These are phyloP conservation scores for Candida cerambycidarum DNA, from an alignment of 805 yeast species.

Conservation along the genomic window DNA sequence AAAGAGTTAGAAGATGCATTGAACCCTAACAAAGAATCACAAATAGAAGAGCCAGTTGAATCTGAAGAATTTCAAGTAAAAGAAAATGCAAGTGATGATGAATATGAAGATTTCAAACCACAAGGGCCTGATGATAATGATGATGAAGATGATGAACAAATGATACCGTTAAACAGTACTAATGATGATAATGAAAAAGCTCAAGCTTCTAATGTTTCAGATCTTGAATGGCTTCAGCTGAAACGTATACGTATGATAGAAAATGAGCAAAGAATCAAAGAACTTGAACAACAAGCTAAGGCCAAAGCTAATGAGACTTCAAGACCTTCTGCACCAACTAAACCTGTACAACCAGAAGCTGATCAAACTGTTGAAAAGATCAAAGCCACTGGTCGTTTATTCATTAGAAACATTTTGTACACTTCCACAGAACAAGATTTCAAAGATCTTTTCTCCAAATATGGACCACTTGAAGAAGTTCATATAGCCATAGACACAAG, in stretches of 20 bases:
- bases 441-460: slow-evolving; percentile 57
- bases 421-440: slow-evolving; percentile 80
- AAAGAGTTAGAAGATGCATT: slow-evolving; percentile 46
- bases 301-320: slow-evolving; percentile 7
- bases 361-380: slow-evolving; percentile 50
- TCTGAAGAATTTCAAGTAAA: slow-evolving; percentile 22
- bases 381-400: slow-evolving; percentile 72
- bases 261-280: slow-evolving; percentile 20
- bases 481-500: slow-evolving; percentile 91
- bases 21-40: slow-evolving; percentile 9
- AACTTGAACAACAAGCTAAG: slow-evolving; percentile 6
- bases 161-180: slow-evolving; percentile 18
- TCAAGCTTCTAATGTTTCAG: slow-evolving; percentile 72
- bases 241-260: slow-evolving; percentile 68
- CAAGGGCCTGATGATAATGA: slow-evolving; percentile 43
- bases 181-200: slow-evolving; percentile 25
- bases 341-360: slow-evolving; percentile 9
- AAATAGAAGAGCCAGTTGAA: neutral
- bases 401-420: slow-evolving; percentile 82
- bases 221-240: slow-evolving; percentile 82
- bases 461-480: slow-evolving; percentile 80
- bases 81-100: slow-evolving; percentile 52
- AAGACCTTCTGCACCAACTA: slow-evolving; percentile 9
- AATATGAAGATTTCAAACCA: slow-evolving; percentile 47
- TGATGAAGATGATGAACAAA: slow-evolving; percentile 21